phyloP scores from a whole-genome alignment of 2,329 filamentous ascomycete species.

The Pseudocercospora pini-densiflorae region DNA sequence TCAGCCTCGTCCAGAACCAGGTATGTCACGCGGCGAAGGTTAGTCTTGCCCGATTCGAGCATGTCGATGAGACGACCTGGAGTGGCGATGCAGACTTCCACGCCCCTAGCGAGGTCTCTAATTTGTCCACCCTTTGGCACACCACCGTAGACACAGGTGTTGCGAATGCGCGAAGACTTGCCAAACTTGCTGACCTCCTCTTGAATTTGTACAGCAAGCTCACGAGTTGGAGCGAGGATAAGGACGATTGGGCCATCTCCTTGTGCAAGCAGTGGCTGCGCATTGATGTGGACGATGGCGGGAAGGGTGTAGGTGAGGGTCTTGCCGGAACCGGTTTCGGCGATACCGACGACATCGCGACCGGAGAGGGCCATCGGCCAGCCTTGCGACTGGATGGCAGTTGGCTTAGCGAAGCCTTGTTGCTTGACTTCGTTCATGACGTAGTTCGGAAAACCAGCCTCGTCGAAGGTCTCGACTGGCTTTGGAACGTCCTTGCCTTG shows the following conservation, averaged over 20 bases:
- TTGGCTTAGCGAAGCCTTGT: slow-evolving; percentile 91
- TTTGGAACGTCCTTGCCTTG: slow-evolving; percentile 82
- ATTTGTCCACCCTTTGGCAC: slow-evolving; percentile 98
- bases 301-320: slow-evolving; percentile 98
- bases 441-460: slow-evolving; percentile 95
- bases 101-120: slow-evolving; percentile 89
- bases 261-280: slow-evolving; percentile 91
- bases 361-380: slow-evolving; percentile 99
- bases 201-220: slow-evolving; percentile 98
- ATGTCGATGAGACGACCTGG: slow-evolving; percentile 98
- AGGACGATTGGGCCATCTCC: slow-evolving; percentile 97
- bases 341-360: slow-evolving; percentile 98
- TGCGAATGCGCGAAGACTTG: slow-evolving; percentile 95
- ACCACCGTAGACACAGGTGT: slow-evolving; percentile 99
- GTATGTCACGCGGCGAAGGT: slow-evolving; percentile 96
- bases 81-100: slow-evolving; percentile 98
- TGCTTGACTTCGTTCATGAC: slow-evolving; percentile 99
- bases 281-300: slow-evolving; percentile 99
- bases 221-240: slow-evolving; percentile 93
- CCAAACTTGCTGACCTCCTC: slow-evolving; percentile 99
- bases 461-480: slow-evolving; percentile 95
- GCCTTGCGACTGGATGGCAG: slow-evolving; percentile 95
- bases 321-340: slow-evolving; percentile 99
- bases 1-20: slow-evolving; percentile 98
- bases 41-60: slow-evolving; percentile 97